Percentiles rank a stretch among this genome's conserved stretches.
These are phyloP conservation scores for Leonotis leonurus DNA, from an alignment of 257 asterid species.

Conservation along the genomic window DNA sequence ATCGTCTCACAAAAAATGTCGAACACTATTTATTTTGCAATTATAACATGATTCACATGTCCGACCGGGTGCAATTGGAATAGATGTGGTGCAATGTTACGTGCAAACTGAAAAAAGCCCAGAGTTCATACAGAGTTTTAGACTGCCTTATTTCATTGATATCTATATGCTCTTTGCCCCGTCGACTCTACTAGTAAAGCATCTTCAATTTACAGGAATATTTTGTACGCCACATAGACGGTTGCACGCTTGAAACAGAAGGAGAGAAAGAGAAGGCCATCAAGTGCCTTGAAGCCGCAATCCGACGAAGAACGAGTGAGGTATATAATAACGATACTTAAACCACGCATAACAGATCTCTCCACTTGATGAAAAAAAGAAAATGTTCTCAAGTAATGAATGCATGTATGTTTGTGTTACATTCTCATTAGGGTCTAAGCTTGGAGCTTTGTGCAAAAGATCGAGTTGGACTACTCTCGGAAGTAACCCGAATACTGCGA, in stretches of 20 bases:
- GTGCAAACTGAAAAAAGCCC: too few species aligned
- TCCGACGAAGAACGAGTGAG: slow-evolving; percentile 83
- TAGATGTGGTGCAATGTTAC: background rate
- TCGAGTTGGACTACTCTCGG: slow-evolving; percentile 86
- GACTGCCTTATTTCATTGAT: background rate
- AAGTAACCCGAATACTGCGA: slow-evolving; percentile 79
- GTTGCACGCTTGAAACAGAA: slow-evolving; percentile 57
- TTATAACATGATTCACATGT: background rate
- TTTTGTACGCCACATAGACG: slow-evolving; percentile 79
- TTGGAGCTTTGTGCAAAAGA: slow-evolving; percentile 90
- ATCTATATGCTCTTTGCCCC: background rate
- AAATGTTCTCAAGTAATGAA: background rate
- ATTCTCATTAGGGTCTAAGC: slow-evolving; percentile 57
- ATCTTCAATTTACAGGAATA: slow-evolving; percentile 50
- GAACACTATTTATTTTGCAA: background rate
- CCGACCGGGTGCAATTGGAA: background rate
- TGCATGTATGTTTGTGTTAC: background rate
- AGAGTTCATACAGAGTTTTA: background rate
- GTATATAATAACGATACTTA: too few species aligned
- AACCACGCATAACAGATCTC: too few species aligned
- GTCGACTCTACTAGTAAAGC: background rate
- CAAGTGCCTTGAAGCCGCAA: slow-evolving; percentile 96
- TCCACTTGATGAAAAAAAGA: background rate
- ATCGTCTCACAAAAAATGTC: background rate
- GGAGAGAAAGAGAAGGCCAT: slow-evolving; percentile 72